These are phyloP conservation scores for Aureobasidium sp. DNA, from an alignment of 2,329 filamentous ascomycete genomes.

Conservation along the genomic window DNA sequence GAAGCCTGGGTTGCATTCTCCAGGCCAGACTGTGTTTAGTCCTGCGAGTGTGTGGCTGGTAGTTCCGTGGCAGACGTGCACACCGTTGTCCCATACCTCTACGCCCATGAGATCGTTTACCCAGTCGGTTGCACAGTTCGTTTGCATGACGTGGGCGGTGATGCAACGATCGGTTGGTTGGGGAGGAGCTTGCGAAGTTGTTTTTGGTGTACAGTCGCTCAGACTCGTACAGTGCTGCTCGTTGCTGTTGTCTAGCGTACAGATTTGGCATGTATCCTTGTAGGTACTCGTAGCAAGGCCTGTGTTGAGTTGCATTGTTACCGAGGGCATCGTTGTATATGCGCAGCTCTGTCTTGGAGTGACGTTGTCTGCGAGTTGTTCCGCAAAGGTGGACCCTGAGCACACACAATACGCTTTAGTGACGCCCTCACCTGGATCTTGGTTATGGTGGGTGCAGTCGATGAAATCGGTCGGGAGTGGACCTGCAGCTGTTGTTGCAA, in stretches of 20 bases:
- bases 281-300: not conserved
- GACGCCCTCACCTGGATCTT: not conserved
- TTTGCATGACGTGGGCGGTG: not conserved
- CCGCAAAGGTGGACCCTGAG: not conserved
- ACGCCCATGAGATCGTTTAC: not conserved
- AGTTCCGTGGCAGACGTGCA: not conserved
- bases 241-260: not conserved
- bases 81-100: not conserved
- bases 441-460: not conserved
- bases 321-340: not conserved
- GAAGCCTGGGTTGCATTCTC: not conserved
- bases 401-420: not conserved
- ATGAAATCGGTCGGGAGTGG: not conserved
- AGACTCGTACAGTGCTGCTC: not conserved
- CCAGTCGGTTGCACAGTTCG: not conserved
- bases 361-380: not conserved
- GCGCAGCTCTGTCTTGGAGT: not conserved
- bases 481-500: not conserved
- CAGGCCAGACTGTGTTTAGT: not conserved
- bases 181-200: not conserved
- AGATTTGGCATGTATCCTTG: not conserved
- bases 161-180: not conserved
- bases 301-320: not conserved
- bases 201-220: not conserved
- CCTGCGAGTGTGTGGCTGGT: not conserved